Base-by-base conservation (phyloP, 2,329 filamentous ascomycete species). In the Calonectria hawksworthii region DNA sequence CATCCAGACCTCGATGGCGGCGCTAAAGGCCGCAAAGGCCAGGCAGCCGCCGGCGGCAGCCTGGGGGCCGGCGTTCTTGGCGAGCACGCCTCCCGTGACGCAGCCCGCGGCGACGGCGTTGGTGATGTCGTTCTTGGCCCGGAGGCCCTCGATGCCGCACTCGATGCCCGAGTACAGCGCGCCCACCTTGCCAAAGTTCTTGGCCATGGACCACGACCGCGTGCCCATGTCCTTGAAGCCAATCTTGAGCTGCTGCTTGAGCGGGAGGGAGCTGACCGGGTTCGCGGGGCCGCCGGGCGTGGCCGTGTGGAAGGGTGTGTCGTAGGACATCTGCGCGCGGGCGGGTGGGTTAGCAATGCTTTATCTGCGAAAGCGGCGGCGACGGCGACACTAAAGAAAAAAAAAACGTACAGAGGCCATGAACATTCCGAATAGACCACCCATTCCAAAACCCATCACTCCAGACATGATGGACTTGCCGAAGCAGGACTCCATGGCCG, bases 151-250 rank as follows among this genome's bases (percentile, higher is more conserved):
- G 82, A 99, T 96, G 77, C 95, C 96, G 88, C 97, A 99, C 87
- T 99, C 97, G 68, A 97, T 98, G 51, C 96, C 96, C 21, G 93
- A 91, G 88, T 98, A 99, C 26, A 99, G 90, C 3, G 95, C 94
- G 80, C 97, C 97, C 65, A 99, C 95, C 80, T 96, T 94, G 76
- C 95, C 96, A 83, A 99, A 99, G 88, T 98, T 99, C 88, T 96
- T 97, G 70, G 96, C 97, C 63, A 93, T 95, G 76, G 93, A 94
- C 86, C 90, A 95, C 6, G 95, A 96, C 16, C 95, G 92, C 77
- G 90, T 86, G 78, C 97, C 97, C 96, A 99, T 99, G 85, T 99
- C 97, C 85, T 94, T 96, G 88, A 99, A 95, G 68, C 97, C 97
- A 82, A 91, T 87, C 76, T 92, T 92, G 69, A 99, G 90, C 86